phyloP scores from a whole-genome alignment of 2,329 filamentous ascomycete genomes.

The Aspergillus pseudonomiae region DNA sequence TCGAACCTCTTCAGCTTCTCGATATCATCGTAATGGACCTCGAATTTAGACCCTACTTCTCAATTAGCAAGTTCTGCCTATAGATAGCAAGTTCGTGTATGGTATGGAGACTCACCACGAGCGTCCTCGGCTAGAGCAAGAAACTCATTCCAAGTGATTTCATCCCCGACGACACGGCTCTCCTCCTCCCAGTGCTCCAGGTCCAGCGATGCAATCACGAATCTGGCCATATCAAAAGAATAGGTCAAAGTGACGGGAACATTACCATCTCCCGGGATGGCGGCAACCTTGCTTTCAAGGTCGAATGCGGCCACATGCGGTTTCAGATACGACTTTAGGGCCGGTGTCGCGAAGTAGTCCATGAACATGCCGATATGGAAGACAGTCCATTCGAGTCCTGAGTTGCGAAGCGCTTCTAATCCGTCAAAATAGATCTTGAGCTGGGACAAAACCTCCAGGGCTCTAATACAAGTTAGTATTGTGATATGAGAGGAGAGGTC shows the following conservation, averaged over 20 bases:
- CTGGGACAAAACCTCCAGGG: not conserved
- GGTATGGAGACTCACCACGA: constrained; percentile 14
- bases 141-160: constrained; percentile 29
- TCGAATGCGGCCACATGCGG: constrained; percentile 23
- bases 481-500: not conserved
- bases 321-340: constrained; percentile 21
- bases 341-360: constrained; percentile 18
- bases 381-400: constrained; percentile 23
- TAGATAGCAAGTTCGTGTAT: not conserved
- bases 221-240: constrained; percentile 29
- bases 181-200: constrained; percentile 23
- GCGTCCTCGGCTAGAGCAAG: constrained; percentile 24
- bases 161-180: constrained; percentile 26
- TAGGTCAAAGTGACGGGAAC: constrained; percentile 24
- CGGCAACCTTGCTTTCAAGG: constrained; percentile 21
- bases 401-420: not conserved
- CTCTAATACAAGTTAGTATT: not conserved
- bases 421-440: constrained; percentile 13
- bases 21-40: constrained; percentile 32
- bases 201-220: constrained; percentile 20
- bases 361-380: constrained; percentile 17
- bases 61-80: not conserved
- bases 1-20: constrained; percentile 32
- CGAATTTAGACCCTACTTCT: constrained; percentile 26
- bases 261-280: constrained; percentile 27